Base-by-base conservation (phyloP, 352 stramenopile genomes). In the Phytophthora pini region DNA sequence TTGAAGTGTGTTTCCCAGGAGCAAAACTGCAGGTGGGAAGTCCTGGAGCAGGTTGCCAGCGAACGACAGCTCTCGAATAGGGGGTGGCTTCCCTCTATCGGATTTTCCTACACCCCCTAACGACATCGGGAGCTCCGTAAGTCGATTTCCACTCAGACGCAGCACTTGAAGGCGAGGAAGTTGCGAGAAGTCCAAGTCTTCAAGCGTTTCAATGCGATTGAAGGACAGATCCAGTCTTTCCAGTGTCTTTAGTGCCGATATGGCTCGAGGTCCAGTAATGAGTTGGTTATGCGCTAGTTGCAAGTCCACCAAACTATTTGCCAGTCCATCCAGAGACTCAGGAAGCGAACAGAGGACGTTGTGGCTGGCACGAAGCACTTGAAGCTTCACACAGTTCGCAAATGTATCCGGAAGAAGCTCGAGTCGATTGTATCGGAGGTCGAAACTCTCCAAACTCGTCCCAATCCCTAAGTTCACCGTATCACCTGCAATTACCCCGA, bases 381-480 rank as follows among this genome's bases (percentile, higher is more conserved):
- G 55, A 15, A 93, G 70, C 41, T 72, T 76, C 2, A 43, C 68
- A 24, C 87, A 71, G 11, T 68, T 75, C 1, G 54, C 60, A 12
- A 93, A 73, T 0, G 79, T 87, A 2, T 54, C 11, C 0, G 85
- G 85, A 13, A 92, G 29, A 11, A 15, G 34, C 6, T 67, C 50
- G 1, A 93, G 43, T 9, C 70, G 62, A 58, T 93, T 93, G 67
- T 92, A 84, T 45, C 89, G 82, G 47, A 92, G 54, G 36, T 93
- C 85, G 15, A 93, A 58, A 15, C 80, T 79, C 56, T 86, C 68
- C 13, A 91, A 74, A 26, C 56, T 68, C 13, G 50, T 54, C 29
- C 46, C 56, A 36, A 68, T 53, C 1, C 67, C 67, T 24, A 48
- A 20, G 27, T 24, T 17, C n/a, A 10, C 9, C 44, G 4, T 6